These are phyloP conservation scores for Penicillium herquei DNA, from an alignment of 495 filamentous ascomycete species.

Conservation along the genomic window DNA sequence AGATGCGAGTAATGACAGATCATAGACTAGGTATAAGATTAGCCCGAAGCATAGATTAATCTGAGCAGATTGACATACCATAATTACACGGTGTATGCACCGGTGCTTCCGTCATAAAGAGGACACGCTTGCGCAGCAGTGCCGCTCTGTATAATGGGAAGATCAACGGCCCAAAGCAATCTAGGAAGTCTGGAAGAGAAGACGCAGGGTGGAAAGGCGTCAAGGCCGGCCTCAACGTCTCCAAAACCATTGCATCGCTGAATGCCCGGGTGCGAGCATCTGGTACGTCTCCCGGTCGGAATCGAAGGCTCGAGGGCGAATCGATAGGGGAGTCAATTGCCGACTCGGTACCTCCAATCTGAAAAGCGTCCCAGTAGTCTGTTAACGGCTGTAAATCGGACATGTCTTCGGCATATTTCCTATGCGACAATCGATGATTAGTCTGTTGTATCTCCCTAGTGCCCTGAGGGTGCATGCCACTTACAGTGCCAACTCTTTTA, in stretches of 20 bases:
- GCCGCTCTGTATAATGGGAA: constrained; percentile 92
- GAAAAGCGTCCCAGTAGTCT: constrained; percentile 74
- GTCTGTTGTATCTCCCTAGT: background rate
- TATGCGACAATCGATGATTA: constrained; percentile 6
- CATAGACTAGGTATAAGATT: constrained; percentile 66
- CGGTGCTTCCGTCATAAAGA: constrained; percentile 80
- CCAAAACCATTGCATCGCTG: constrained; percentile 51
- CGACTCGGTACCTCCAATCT: constrained; percentile 47
- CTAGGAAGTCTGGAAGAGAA: constrained; percentile 71
- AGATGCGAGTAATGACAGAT: constrained; percentile 88
- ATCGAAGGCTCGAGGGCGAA: constrained; percentile 53
- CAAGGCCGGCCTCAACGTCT: constrained; percentile 67
- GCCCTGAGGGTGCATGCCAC: constrained; percentile 15
- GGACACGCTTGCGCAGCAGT: constrained; percentile 79
- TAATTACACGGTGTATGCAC: constrained; percentile 85
- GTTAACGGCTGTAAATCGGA: constrained; percentile 61
- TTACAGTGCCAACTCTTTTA: constrained; percentile 73
- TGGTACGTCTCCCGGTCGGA: constrained; percentile 40
- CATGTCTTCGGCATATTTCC: constrained; percentile 35
- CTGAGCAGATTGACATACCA: constrained; percentile 51
- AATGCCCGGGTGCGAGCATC: constrained; percentile 35
- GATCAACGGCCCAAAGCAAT: constrained; percentile 83
- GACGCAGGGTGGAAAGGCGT: constrained; percentile 82
- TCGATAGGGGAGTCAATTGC: constrained; percentile 47
- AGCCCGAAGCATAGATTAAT: constrained; percentile 5